Percentiles rank a stretch among this genome's conserved stretches.
Evolutionary conservation across 768 basidiomycete species (phyloP).

Genomic region (Kwoniella dendrophila): DNA sequence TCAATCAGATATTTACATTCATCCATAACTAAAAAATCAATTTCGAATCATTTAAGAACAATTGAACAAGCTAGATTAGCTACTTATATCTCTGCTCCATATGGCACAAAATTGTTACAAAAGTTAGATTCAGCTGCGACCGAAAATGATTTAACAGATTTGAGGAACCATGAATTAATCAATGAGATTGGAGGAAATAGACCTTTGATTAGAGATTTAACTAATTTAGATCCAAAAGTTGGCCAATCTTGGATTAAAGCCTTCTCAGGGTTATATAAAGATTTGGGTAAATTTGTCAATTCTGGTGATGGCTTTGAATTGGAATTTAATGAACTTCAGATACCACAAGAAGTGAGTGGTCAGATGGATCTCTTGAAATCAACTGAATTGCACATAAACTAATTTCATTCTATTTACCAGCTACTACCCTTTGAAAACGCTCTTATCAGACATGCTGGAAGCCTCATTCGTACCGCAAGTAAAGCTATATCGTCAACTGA

Average conservation of each 20-base stretch:
- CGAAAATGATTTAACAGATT: slow-evolving; percentile 23
- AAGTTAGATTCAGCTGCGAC: not conserved
- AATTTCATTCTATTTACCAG: not conserved
- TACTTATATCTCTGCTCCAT: not conserved
- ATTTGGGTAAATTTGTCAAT: slow-evolving; percentile 3
- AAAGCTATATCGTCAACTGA: slow-evolving; percentile 4
- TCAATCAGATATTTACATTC: slow-evolving; percentile 27
- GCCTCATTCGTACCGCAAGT: not conserved
- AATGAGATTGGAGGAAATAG: slow-evolving; percentile 28
- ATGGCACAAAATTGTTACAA: slow-evolving; percentile 2
- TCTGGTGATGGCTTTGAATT: slow-evolving; percentile 20
- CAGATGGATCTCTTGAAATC: not conserved
- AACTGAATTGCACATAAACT: not conserved
- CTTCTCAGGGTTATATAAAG: slow-evolving; percentile 14
- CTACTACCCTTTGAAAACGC: slow-evolving; percentile 8
- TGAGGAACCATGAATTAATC: slow-evolving; percentile 43
- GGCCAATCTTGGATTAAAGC: slow-evolving; percentile 14
- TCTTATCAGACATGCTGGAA: not conserved
- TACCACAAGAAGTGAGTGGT: slow-evolving; percentile 9
- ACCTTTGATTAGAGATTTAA: slow-evolving; percentile 16
- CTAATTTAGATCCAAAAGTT: not conserved
- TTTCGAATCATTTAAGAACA: slow-evolving; percentile 14
- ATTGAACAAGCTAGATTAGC: slow-evolving; percentile 19
- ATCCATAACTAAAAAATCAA: slow-evolving; percentile 22
- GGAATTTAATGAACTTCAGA: not conserved